These are phyloP conservation scores for Globisporangium ultimum DNA, from an alignment of 352 stramenopile genomes.

Conservation along the genomic window DNA sequence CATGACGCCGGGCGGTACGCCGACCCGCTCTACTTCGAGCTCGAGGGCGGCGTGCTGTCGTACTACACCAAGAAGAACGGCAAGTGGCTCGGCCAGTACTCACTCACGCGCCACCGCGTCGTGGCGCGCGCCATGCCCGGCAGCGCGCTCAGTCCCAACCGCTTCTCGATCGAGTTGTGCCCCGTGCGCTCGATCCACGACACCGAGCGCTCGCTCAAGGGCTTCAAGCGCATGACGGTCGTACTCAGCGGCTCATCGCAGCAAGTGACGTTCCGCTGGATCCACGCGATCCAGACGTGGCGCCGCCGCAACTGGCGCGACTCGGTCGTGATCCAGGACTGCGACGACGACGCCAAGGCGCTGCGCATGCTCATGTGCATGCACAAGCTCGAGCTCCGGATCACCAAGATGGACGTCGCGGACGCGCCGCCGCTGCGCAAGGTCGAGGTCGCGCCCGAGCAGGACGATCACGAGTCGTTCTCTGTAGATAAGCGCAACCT, in stretches of 20 bases:
- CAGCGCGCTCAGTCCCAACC: conserved; percentile 43
- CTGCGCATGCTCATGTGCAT: conserved; percentile 70
- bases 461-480: conserved; percentile 11
- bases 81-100: conserved; percentile 67
- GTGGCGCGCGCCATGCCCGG: conserved; percentile 37
- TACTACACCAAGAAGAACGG: conserved; percentile 76
- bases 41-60: conserved; percentile 62
- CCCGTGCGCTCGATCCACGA: conserved; percentile 77
- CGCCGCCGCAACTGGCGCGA: conserved; percentile 77
- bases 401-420: conserved; percentile 39
- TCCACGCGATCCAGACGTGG: conserved; percentile 69
- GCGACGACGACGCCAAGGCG: conserved; percentile 61
- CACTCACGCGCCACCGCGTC: conserved; percentile 69
- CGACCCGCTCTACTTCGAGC: conserved; percentile 78
- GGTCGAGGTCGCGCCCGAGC: conserved; percentile 34
- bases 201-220: conserved; percentile 61
- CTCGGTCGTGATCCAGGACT: conserved; percentile 49
- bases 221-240: conserved; percentile 52
- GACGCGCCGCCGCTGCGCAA: conserved; percentile 48
- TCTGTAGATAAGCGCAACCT: conserved; percentile 14
- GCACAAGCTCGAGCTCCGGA: conserved; percentile 58
- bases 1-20: conserved; percentile 34
- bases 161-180: conserved; percentile 67
- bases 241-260: conserved; percentile 54
- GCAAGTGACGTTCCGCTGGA: conserved; percentile 53